Conservation (phyloP, 805 yeast genomes). For the Zygoascus tannicola region DNA sequence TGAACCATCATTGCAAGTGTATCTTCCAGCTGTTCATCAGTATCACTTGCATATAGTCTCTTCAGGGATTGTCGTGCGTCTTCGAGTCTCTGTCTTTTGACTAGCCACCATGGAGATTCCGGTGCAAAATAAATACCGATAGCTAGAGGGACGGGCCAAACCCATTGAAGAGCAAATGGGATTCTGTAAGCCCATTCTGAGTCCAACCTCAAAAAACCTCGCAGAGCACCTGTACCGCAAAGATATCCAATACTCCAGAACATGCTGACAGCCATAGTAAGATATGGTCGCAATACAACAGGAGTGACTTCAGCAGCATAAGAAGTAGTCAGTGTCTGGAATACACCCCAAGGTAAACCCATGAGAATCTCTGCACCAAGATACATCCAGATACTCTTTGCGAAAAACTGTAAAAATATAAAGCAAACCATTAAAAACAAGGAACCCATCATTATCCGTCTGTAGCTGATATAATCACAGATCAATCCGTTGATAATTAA, state of each 20-base stretch:
- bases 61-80: constrained; percentile 33
- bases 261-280: constrained; percentile 41
- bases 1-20: constrained; percentile 19
- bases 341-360: constrained; percentile 43
- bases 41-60: constrained; percentile 2
- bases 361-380: constrained; percentile 32
- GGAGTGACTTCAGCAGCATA: constrained; percentile 53
- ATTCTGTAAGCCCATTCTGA: constrained; percentile 14
- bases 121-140: constrained; percentile 38
- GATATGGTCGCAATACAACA: constrained; percentile 37
- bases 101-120: constrained; percentile 52
- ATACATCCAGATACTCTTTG: constrained; percentile 30
- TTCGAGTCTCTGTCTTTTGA: constrained; percentile 31
- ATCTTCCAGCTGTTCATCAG: background rate
- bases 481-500: constrained; percentile 36
- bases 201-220: constrained; percentile 24
- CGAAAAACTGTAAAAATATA: constrained; percentile 40
- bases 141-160: constrained; percentile 14
- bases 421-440: constrained; percentile 26
- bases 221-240: constrained; percentile 41
- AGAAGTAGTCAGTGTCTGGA: constrained; percentile 40
- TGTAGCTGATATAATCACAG: constrained; percentile 38
- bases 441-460: constrained; percentile 29
- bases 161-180: constrained; percentile 17
- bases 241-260: constrained; percentile 54